Evolutionary conservation across 352 stramenopile species (phyloP), one percentile per base, ranked within the genome.

Genomic region (Phytophthora europaea): DNA sequence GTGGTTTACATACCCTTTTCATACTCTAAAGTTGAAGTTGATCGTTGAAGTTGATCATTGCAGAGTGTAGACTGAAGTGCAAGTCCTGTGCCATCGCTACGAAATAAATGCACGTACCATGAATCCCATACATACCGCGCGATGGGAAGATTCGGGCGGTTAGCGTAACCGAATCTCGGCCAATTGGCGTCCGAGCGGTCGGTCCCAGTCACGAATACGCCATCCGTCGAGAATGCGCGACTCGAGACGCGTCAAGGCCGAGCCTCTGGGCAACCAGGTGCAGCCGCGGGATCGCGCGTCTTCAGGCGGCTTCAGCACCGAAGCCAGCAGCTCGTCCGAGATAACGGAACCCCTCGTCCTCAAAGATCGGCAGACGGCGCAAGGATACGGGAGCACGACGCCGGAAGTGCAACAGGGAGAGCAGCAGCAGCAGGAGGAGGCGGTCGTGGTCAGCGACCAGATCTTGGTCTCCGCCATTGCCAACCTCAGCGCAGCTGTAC

Each of bases 401-500:
- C n/a, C 47, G 23, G 53, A 70, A 31, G 51, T 62, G 22, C 12
- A 50, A 63, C 40, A 54, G 15, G 22, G 36, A 16, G 36, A 45
- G 18, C 45, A 15, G 47, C 45, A 7, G 47, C 7, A 48, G 52
- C 62, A 55, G 8, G 40, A 10, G 3, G n/a, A 64, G n/a, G 48
- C 65, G 15, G 69, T 45, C 40, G 54, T 70, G 28, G 65, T 87
- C 7, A 87, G 78, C 71, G 72, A 85, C 56, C 70, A 77, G 61
- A 70, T 89, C 50, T 60, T 91, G 45, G 88, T 94, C 13, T 94
- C 88, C 18, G 84, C 88, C 10, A 79, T 93, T n/a, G 88, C 87
- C 20, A 95, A 95, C 70, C 84, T 95, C 58, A 95, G 88, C 69
- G 92, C 88, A 18, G 86, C 86, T 26, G 85, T 93, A 79, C 28